phyloP scores from a whole-genome alignment of 2,329 filamentous ascomycete genomes.

The Endoconidiophora laricicola region DNA sequence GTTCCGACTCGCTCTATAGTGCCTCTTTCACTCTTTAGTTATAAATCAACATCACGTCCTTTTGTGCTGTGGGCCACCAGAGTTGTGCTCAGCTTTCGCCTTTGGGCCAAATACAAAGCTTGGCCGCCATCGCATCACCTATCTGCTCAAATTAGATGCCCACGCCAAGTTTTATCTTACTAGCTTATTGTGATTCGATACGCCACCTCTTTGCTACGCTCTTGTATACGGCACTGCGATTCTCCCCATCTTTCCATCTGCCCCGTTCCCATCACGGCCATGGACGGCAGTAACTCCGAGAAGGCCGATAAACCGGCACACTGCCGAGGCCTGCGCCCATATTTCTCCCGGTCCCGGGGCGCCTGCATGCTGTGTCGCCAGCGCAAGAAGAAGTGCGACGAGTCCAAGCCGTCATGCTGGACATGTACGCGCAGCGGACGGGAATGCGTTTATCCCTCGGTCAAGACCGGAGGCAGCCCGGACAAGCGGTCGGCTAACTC shows the following conservation, averaged over 20 bases:
- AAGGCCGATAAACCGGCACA: conserved; percentile 5
- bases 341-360: conserved; percentile 12
- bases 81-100: too few species aligned
- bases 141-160: too few species aligned
- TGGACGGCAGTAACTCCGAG: conserved; percentile 1
- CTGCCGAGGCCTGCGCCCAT: conserved; percentile 10
- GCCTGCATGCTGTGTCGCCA: conserved; percentile 20
- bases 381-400: conserved; percentile 21
- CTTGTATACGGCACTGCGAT: too few species aligned
- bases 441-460: conserved; percentile 9
- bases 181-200: not conserved
- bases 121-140: too few species aligned
- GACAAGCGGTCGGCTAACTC: too few species aligned
- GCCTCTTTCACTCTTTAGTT: not conserved
- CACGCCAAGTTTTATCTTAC: not conserved
- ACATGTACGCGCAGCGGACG: conserved; percentile 11
- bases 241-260: too few species aligned
- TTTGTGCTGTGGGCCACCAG: too few species aligned
- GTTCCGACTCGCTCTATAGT: not conserved
- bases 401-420: conserved; percentile 17
- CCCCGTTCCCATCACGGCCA: not conserved
- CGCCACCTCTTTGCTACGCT: too few species aligned
- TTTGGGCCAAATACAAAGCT: too few species aligned
- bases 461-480: not conserved
- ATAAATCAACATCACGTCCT: too few species aligned